Evolutionary conservation across 176 grass and related monocot species (phyloP).

Genomic region (Saccharum officinarum): DNA sequence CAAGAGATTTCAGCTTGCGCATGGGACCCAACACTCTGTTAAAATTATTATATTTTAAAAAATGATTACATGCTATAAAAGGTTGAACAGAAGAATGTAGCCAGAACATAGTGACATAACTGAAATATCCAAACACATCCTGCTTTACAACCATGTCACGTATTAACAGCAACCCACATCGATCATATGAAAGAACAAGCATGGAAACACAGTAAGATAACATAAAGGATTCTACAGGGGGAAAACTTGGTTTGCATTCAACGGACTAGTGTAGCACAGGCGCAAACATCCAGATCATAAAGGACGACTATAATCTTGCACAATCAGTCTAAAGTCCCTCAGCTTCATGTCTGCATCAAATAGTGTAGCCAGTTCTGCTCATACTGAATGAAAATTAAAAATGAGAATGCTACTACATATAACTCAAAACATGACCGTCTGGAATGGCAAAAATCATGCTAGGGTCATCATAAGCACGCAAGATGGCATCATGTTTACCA

Average conservation of each 20-base stretch:
- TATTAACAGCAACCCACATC: neutral
- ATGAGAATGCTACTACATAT: slow-evolving; percentile 18
- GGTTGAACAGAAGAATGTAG: slow-evolving; percentile 15
- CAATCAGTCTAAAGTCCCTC: neutral
- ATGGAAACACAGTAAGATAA: neutral
- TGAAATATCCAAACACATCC: slow-evolving; percentile 13
- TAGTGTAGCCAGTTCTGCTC: slow-evolving; percentile 10
- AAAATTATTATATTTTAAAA: slow-evolving; percentile 12
- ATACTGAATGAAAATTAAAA: neutral
- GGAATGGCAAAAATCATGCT: neutral
- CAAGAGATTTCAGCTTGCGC: slow-evolving; percentile 88
- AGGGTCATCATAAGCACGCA: neutral
- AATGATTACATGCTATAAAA: slow-evolving; percentile 16
- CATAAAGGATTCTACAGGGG: neutral
- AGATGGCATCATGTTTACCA: neutral
- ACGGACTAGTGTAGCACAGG: neutral
- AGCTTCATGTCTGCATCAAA: neutral
- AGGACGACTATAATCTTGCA: neutral
- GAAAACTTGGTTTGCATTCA: neutral
- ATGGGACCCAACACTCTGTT: slow-evolving; percentile 84
- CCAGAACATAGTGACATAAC: neutral
- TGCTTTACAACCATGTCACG: neutral
- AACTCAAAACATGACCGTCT: neutral
- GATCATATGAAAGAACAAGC: neutral
- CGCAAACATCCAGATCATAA: neutral